Base-by-base conservation (phyloP, 345 rosid species). In the Eucalyptus dawsonii region DNA sequence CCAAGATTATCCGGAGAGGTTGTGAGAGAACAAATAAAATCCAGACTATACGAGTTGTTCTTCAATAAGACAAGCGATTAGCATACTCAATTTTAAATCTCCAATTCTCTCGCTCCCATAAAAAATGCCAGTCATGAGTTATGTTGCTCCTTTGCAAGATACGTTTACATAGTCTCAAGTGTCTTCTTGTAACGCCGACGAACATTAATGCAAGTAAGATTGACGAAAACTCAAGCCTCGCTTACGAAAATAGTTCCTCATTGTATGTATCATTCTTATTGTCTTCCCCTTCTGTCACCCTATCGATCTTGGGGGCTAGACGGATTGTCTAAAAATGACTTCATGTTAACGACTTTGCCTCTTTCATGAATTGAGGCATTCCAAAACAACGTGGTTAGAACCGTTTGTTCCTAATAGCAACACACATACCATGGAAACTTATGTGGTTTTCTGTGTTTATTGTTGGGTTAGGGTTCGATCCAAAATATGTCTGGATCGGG, bases 1-100 rank as follows among this genome's bases (percentile, higher is more conserved):
- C 12, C 65, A 11, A 89, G 88, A 51, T 62, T 91, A 2, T 4
- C 15, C 2, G 12, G 27, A 29, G 81, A 81, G 3, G 91, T n/a
- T 29, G 87, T 53, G 15, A 47, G 14, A 44, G 53, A 89, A 47
- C 81, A 91, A 53, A 91, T 92, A 88, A 90, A 60, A 93, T 47
- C 88, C 91, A 1, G 49, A 86, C 80, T 24, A 34, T 3, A 76
- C 37, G 4, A 16, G 29, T 19, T 88, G 92, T 21, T 89, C 92
- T 40, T 87, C 91, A 5, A 93, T 91, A 34, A 86, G 87, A 42
- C 87, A 90, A 37, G 93, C 85, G 6, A 27, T 87, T 51, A 58
- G 88, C 27, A 54, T 90, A 25, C 91, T 93, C 19, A 87, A 87
- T 19, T 87, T 81, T 53, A 50, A 87, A 49, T 60, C 87, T 34